Base-by-base conservation (phyloP, 495 filamentous ascomycete species). In the Penicillium turbatum region DNA sequence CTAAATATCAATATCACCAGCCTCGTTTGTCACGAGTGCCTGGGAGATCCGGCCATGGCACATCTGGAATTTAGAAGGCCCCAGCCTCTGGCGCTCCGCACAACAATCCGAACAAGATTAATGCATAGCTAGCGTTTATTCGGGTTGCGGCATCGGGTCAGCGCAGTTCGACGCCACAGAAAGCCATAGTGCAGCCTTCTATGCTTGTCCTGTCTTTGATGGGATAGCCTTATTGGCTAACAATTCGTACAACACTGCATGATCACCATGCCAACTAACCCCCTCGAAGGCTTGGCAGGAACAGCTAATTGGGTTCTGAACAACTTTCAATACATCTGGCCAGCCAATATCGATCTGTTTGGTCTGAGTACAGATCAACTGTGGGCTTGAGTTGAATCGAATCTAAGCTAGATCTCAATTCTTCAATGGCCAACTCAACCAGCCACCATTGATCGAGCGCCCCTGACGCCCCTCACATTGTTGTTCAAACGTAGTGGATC, bases 401-500 rank as follows among this genome's bases (percentile, higher is more conserved):
- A 13, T 6, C 1, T 15, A 42, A 21, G 29, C 2, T 1, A 3
- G 8, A 29, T 49, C 46, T 10, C n/a, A 24, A 6, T 44, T 31
- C 15, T 16, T 16, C 11, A 30, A 16, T 10, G 41, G 27, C 7
- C 41, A 8, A 17, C 11, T n/a, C n/a, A 17, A 17, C n/a, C 41
- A 30, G 27, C 41, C 41, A 44, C 41, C 26, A 8, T 5, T 8
- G 30, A 16, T 11, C 47, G 30, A 27, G 21, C 35, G 29, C 39
- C 29, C 29, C 38, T 43, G 44, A 13, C 32, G 9, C 56, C 21
- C 56, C 51, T 58, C 50, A 7, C 51, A 54, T 54, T 46, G 32
- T 37, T 27, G 30, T 12, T 56, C 48, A 49, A 55, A 21, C 12
- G 24, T 1, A 45, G 50, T 55, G 53, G 44, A 9, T 42, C 53